phyloP scores from a whole-genome alignment of 2,329 filamentous ascomycete genomes.

The Monosporascus sp. region DNA sequence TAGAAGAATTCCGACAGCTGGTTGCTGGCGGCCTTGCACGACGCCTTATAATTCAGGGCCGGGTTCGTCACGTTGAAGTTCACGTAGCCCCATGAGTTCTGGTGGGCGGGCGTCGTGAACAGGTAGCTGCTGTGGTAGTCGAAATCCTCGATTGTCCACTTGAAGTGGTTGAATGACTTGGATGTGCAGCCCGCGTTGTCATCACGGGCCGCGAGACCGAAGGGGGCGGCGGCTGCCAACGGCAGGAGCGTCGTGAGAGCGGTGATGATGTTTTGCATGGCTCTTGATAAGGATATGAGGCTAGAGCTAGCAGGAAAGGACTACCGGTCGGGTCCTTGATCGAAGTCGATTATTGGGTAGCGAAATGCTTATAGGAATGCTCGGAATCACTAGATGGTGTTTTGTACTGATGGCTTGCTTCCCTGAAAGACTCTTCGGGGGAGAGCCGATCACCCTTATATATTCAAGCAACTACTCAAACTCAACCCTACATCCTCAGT shows the following conservation, averaged over 20 bases:
- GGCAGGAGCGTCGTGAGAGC: constrained; percentile 20
- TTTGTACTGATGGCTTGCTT: no score
- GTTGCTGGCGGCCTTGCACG: constrained; percentile 36
- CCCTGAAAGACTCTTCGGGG: no score
- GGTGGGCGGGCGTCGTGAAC: constrained; percentile 47
- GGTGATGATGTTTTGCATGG: constrained; percentile 21
- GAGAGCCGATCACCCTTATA: no score
- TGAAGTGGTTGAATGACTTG: constrained; percentile 27
- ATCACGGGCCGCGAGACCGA: constrained; percentile 12
- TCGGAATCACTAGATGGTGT: no score
- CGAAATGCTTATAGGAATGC: no score
- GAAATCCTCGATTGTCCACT: constrained; percentile 39
- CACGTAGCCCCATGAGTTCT: constrained; percentile 41
- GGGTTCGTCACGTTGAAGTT: constrained; percentile 46
- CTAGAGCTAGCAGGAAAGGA: neutral
- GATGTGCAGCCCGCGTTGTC: constrained; percentile 26
- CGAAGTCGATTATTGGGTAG: no score
- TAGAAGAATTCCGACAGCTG: constrained; percentile 46
- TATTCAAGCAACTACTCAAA: no score
- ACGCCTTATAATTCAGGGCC: constrained; percentile 29
- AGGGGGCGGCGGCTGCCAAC: constrained; percentile 21
- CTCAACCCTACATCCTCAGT: no score
- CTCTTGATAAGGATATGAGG: constrained; percentile 4
- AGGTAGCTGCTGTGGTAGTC: constrained; percentile 43
- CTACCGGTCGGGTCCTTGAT: no score